phyloP scores from a whole-genome alignment of 2,329 filamentous ascomycete genomes.

The Spiromastix sp. region DNA sequence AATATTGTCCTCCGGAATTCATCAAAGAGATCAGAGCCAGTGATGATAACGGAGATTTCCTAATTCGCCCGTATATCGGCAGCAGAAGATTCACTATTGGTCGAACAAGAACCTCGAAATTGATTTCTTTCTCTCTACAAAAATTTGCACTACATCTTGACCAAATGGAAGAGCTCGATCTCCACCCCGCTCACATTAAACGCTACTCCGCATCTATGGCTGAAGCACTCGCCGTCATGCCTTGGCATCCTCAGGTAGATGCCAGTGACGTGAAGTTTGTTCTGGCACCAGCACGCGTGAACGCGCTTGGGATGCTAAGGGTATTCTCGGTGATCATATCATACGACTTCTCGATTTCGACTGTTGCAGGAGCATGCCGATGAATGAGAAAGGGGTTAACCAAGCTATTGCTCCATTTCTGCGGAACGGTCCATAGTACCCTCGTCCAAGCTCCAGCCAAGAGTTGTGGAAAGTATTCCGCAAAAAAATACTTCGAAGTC shows the following conservation, averaged over 20 bases:
- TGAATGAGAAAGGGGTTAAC: slow-evolving; percentile 31
- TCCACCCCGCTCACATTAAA: slow-evolving; percentile 17
- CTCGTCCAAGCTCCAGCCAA: slow-evolving; percentile 28
- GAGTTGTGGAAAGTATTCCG: slow-evolving; percentile 18
- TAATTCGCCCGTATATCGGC: slow-evolving; percentile 42
- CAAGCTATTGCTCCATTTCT: slow-evolving; percentile 36
- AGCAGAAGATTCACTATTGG: too few relatives aligned
- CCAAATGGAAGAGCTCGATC: slow-evolving; percentile 36
- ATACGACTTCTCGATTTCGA: slow-evolving; percentile 44
- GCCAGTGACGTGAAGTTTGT: slow-evolving; percentile 49
- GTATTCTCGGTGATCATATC: slow-evolving; percentile 22
- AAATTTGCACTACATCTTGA: slow-evolving; percentile 43
- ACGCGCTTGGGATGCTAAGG: slow-evolving; percentile 3
- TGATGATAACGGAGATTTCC: slow-evolving; percentile 33
- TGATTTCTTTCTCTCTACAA: slow-evolving; percentile 34
- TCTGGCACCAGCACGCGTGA: slow-evolving; percentile 20
- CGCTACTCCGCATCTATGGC: slow-evolving; percentile 39
- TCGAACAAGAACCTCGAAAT: too few relatives aligned
- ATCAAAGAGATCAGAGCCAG: slow-evolving; percentile 18
- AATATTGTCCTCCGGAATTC: slow-evolving; percentile 23
- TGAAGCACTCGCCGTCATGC: slow-evolving; percentile 39
- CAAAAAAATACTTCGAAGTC: slow-evolving; percentile 16
- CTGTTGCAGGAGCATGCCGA: slow-evolving; percentile 24
- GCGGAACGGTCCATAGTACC: slow-evolving; percentile 44
- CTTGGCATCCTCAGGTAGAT: slow-evolving; percentile 40